These are phyloP conservation scores for Rhododendron henanense DNA, from an alignment of 148 eudicot species.

Conservation along the genomic window DNA sequence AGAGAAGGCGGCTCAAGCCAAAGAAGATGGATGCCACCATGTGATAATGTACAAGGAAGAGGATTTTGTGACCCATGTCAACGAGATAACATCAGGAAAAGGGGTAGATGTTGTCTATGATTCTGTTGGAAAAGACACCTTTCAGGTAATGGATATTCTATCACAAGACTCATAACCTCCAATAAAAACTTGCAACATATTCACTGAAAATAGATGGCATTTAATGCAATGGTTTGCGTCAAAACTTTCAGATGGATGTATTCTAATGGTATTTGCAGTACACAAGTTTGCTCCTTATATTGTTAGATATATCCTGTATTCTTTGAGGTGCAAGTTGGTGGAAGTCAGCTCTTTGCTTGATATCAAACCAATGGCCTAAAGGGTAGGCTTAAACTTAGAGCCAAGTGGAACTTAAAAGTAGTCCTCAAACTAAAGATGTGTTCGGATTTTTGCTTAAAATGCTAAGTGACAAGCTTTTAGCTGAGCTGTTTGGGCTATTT, in stretches of 20 bases:
- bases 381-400: not conserved
- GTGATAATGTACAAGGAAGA: conserved; percentile 66
- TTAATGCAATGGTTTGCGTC: not conserved
- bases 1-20: conserved; percentile 80
- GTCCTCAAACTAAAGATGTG: not conserved
- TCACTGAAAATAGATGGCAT: not conserved
- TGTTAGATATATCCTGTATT: not conserved
- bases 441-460: not conserved
- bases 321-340: not conserved
- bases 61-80: conserved; percentile 68
- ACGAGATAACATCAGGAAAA: conserved; percentile 70
- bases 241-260: not conserved
- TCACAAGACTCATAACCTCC: not conserved
- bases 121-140: conserved; percentile 85
- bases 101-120: conserved; percentile 91
- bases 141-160: conserved; percentile 43
- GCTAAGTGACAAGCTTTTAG: not conserved
- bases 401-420: not conserved
- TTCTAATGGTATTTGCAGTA: not conserved
- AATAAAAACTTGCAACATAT: not conserved
- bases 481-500: not conserved
- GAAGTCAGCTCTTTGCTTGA: not conserved
- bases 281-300: not conserved
- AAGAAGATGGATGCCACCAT: conserved; percentile 86
- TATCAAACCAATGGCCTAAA: not conserved